Evolutionary conservation across 148 eudicot genomes (phyloP), one percentile per base, ranked within the genome.

Genomic region (Rhododendron henanense): DNA sequence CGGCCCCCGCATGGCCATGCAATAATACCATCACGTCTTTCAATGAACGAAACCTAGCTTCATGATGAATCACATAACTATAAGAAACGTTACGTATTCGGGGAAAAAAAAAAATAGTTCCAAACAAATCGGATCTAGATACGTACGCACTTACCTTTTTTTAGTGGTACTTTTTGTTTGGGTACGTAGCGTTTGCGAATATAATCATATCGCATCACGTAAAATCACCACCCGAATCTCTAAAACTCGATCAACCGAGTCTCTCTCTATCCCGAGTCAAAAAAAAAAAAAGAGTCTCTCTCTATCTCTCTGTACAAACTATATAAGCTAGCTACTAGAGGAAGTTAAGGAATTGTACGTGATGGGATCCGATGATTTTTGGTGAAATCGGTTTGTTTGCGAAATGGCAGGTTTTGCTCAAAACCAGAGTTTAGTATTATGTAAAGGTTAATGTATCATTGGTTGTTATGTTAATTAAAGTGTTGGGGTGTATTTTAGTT

Each of bases 1-100:
- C 63, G 48, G 59, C 86, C 59, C 7, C 61, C 69, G 82, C 89
- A 81, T 88, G 89, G 87, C 73, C 83, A 83, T 88, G 88, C 83
- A 79, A 78, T 39, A 59, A 19, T 59, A 65, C 7, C 7, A 73
- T 55, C 35, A 84, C 84, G 39, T 63, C 75, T 59, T 59, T 85
- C 83, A 47, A 87, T 65, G 75, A 85, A 87, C 84, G 84, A 84
- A 85, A 78, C 23, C 88, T 44, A 69, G 82, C 82, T 10, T 74
- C 83, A 80, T 71, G 2, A 35, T 71, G 61, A 78, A 55, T 84
- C 28, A 71, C 3, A 23, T 84, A 84, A 83, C 15, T 31, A 31
- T 31, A 31, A 71, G 76, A 31, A 71, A 31, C 7, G 19, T 31
- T 31, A 4, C 8, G 75, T 28, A 28, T 18, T 69, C 75, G 0